Conservation (phyloP, 768 basidiomycete species). For the Ramaria rubella region DNA sequence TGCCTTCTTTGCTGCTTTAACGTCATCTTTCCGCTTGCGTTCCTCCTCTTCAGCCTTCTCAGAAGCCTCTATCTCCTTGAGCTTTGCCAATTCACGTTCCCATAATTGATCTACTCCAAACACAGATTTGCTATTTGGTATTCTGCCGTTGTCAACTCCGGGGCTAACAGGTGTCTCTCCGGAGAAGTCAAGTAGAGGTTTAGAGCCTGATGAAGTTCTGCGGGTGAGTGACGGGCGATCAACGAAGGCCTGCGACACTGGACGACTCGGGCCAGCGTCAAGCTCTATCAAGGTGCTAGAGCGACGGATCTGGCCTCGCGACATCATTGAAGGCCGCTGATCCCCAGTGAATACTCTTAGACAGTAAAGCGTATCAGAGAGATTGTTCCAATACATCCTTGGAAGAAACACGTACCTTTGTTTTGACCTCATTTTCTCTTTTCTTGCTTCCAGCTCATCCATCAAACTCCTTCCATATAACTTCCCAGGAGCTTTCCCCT, state of each 20-base stretch:
- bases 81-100: slow-evolving; percentile 81
- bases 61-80: slow-evolving; percentile 65
- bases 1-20: slow-evolving; percentile 32
- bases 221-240: slow-evolving; percentile 38
- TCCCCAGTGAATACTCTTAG: slow-evolving; percentile 82
- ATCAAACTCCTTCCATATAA: slow-evolving; percentile 85
- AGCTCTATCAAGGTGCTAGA: slow-evolving; percentile 73
- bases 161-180: slow-evolving; percentile 41
- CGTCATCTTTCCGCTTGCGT: slow-evolving; percentile 39
- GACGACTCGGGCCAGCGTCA: slow-evolving; percentile 45
- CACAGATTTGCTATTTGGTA: slow-evolving; percentile 60
- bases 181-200: slow-evolving; percentile 57
- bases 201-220: slow-evolving; percentile 46
- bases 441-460: slow-evolving; percentile 80
- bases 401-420: slow-evolving; percentile 54
- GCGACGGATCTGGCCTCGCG: slow-evolving; percentile 48
- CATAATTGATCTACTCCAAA: slow-evolving; percentile 92
- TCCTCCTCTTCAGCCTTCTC: slow-evolving; percentile 58
- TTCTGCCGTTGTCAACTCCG: slow-evolving; percentile 14
- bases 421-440: slow-evolving; percentile 74
- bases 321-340: slow-evolving; percentile 90
- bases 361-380: background rate
- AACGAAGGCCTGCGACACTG: slow-evolving; percentile 37
- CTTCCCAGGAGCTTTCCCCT: slow-evolving; percentile 64
- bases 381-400: background rate